Conservation (phyloP, 352 stramenopile genomes). For the Phytophthora parvispora region DNA sequence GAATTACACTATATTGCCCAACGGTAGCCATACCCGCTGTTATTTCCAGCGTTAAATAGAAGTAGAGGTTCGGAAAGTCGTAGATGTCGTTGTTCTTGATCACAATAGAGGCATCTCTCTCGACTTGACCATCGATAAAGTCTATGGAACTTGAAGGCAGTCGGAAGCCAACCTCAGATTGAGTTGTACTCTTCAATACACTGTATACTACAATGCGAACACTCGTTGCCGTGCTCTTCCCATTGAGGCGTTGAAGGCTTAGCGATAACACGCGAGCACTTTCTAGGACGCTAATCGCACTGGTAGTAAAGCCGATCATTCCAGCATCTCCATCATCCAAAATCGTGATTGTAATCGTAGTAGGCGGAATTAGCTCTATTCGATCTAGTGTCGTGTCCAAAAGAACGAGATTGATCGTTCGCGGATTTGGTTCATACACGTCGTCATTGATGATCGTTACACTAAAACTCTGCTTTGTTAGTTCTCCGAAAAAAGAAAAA, state of each 20-base stretch:
- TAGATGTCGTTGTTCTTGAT: constrained; percentile 59
- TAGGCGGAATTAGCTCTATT: constrained; percentile 33
- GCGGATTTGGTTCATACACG: constrained; percentile 36
- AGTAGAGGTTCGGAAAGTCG: constrained; percentile 59
- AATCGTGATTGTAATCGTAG: constrained; percentile 43
- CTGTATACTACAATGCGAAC: constrained; percentile 34
- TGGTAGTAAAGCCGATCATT: constrained; percentile 48
- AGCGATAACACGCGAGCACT: constrained; percentile 33
- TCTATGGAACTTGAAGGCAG: constrained; percentile 32
- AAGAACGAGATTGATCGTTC: constrained; percentile 43
- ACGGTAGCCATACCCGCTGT: constrained; percentile 37
- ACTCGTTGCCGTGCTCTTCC: constrained; percentile 39
- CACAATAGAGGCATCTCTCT: constrained; percentile 30
- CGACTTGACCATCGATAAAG: constrained; percentile 48
- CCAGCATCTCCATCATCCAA: constrained; percentile 68
- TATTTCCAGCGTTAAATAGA: constrained; percentile 42
- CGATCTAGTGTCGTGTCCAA: constrained; percentile 45
- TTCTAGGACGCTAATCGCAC: constrained; percentile 35
- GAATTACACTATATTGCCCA: constrained; percentile 33
- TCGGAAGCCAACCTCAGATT: constrained; percentile 37
- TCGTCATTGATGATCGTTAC: constrained; percentile 55
- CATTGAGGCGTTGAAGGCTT: constrained; percentile 40
- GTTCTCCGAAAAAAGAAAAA: constrained; percentile 52
- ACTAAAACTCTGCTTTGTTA: constrained; percentile 43
- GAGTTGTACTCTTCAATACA: constrained; percentile 20